A percentile compares a stretch with the other conserved stretches of the same genome.
Evolutionary conservation across 805 yeast species (phyloP).

Genomic region (Zygoascus biomembranicola): DNA sequence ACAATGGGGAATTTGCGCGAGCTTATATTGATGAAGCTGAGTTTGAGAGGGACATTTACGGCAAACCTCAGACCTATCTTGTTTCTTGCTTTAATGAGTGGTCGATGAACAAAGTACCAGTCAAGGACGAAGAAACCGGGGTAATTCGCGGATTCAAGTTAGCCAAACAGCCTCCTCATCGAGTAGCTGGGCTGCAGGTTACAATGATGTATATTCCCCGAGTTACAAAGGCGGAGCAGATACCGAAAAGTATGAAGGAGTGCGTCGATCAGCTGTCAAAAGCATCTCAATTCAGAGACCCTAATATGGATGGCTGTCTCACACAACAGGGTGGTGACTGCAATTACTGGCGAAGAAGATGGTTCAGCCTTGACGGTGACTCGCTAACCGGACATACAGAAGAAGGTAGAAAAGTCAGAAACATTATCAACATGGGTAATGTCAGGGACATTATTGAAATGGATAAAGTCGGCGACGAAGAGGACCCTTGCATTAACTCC

Average conservation of each 20-base stretch:
- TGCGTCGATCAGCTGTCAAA: conserved; percentile 28
- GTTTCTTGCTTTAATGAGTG: conserved; percentile 76
- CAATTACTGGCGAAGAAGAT: conserved; percentile 60
- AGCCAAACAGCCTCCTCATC: conserved; percentile 7
- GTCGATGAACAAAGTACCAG: conserved; percentile 27
- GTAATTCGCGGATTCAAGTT: neutral
- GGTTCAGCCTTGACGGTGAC: conserved; percentile 62
- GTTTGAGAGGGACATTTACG: conserved; percentile 47
- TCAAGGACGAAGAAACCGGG: neutral
- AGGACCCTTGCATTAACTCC: conserved; percentile 45
- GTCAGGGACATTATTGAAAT: conserved; percentile 23
- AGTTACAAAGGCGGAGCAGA: conserved; percentile 29
- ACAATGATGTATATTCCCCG: conserved; percentile 53
- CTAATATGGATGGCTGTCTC: conserved; percentile 48
- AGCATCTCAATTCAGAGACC: conserved; percentile 4
- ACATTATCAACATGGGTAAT: conserved; percentile 14
- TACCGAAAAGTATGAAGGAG: conserved; percentile 42
- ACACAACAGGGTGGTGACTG: conserved; percentile 92
- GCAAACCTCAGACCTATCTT: conserved; percentile 42
- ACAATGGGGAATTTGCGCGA: conserved; percentile 49
- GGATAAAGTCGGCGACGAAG: conserved; percentile 22
- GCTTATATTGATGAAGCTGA: conserved; percentile 57
- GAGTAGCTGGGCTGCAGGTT: conserved; percentile 48
- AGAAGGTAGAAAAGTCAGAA: conserved; percentile 12
- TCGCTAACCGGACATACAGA: conserved; percentile 70